Evolutionary conservation across 2,329 filamentous ascomycete species (phyloP), one percentile per base, ranked within the genome.

Genomic region (Raffaelea ambrosiae): DNA sequence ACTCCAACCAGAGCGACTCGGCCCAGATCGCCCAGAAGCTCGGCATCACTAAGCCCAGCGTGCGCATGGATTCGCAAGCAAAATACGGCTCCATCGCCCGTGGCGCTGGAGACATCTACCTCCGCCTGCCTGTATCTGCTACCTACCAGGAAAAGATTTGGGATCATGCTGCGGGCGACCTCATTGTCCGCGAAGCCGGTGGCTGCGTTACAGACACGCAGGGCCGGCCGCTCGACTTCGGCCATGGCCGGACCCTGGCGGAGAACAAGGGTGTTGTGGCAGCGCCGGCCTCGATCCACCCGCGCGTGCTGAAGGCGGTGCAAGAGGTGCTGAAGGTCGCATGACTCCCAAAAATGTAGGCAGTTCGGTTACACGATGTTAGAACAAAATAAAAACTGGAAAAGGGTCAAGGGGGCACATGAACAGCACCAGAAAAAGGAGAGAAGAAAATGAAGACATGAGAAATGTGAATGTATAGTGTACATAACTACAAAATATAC

Each of bases 111-210:
- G 93, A 98, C 62, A 83, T 98, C 55, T 98, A 98, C 69, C 77
- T 98, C 49, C 80, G 94, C 47, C 71, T 98, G 50, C 93, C 93
- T 3, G 84, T 88, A 5, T 64, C 61, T 51, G 86, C 80, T 63
- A 83, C 84, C 47, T 98, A 98, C 70, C 82, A 95, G 65, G 93
- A 98, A 76, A 98, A 98, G 79, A 98, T 98, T 57, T 98, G 93
- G 93, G 93, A 98, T 63, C 93, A 98, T 65, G 93, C 93, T 18
- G 93, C 91, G 13, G 93, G 93, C 38, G 90, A 95, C 59, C 70
- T 98, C 50, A 90, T 98, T 56, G 93, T 97, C 38, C 77, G 90
- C 49, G 94, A 98, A 69, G 89, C 93, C 3, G 93, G 93, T 45
- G 94, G 93, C 43, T 74, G 86, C 60, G 91, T 98, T 47, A 94